phyloP scores from a whole-genome alignment of 768 basidiomycete genomes.

The Collybia nuda region DNA sequence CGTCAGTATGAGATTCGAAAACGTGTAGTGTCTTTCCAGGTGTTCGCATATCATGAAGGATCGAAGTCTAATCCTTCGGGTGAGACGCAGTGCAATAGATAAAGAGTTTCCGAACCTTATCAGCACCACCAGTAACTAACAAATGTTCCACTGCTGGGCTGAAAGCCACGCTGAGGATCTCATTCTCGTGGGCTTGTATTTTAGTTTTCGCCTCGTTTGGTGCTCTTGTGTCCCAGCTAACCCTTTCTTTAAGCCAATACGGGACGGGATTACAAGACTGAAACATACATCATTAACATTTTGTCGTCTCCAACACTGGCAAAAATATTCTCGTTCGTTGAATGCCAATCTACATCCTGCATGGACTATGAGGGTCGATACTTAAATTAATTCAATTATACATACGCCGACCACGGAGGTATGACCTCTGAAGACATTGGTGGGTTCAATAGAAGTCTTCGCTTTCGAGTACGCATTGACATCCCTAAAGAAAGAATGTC shows the following conservation, averaged over 20 bases:
- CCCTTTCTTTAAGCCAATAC: background rate
- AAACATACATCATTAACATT: conserved; percentile 84
- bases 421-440: conserved; percentile 84
- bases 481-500: conserved; percentile 63
- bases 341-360: conserved; percentile 97
- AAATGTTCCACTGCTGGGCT: conserved; percentile 80
- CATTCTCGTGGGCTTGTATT: conserved; percentile 85
- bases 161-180: conserved; percentile 90
- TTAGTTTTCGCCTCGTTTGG: conserved; percentile 65
- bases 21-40: conserved; percentile 79
- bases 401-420: conserved; percentile 88
- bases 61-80: conserved; percentile 60
- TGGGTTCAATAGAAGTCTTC: conserved; percentile 80
- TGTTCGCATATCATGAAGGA: conserved; percentile 82
- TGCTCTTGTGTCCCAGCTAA: conserved; percentile 91
- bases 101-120: conserved; percentile 62
- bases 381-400: conserved; percentile 7
- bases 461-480: conserved; percentile 83
- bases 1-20: conserved; percentile 92
- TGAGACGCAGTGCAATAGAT: background rate
- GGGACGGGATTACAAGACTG: background rate
- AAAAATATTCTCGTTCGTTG: conserved; percentile 77
- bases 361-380: conserved; percentile 1
- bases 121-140: conserved; percentile 88
- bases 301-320: conserved; percentile 97